Evolutionary conservation across 176 grass and related monocot genomes (phyloP).

Genomic region (Neostapfia colusana): DNA sequence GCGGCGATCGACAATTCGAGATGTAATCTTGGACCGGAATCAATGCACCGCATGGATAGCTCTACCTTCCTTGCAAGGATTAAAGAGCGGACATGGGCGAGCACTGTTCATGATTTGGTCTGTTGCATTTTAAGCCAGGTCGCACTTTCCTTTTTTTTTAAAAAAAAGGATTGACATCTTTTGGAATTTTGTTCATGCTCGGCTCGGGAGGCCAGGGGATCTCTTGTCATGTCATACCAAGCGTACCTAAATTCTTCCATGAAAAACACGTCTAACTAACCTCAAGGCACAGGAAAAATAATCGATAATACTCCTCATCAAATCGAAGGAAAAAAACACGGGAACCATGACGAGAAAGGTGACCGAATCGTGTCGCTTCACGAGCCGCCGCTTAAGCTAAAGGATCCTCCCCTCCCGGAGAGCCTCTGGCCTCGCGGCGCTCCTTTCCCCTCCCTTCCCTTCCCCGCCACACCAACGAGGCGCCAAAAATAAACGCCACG

Average conservation of each 20-base stretch:
- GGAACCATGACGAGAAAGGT: not conserved
- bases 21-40: not conserved
- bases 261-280: not conserved
- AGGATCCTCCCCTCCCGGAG: slow-evolving; percentile 6
- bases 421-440: slow-evolving; percentile 8
- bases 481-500: slow-evolving; percentile 50
- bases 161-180: not conserved
- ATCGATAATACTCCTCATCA: too few species aligned
- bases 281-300: not conserved
- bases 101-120: not conserved
- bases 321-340: too few species aligned
- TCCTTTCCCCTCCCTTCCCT: not conserved
- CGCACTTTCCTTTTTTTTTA: too few species aligned
- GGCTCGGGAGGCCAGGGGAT: too few species aligned
- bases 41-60: slow-evolving; percentile 31
- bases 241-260: not conserved
- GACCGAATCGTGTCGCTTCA: slow-evolving; percentile 27
- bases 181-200: too few species aligned
- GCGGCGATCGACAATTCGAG: not conserved
- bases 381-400: slow-evolving; percentile 9
- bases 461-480: slow-evolving; percentile 17
- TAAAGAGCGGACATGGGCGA: slow-evolving; percentile 9
- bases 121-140: not conserved
- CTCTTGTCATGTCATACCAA: not conserved
- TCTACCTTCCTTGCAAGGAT: not conserved